A percentile compares a stretch with the other conserved stretches of the same genome.
phyloP scores from a whole-genome alignment of 2,329 filamentous ascomycete species.

The Thielaviopsis ethacetica region DNA sequence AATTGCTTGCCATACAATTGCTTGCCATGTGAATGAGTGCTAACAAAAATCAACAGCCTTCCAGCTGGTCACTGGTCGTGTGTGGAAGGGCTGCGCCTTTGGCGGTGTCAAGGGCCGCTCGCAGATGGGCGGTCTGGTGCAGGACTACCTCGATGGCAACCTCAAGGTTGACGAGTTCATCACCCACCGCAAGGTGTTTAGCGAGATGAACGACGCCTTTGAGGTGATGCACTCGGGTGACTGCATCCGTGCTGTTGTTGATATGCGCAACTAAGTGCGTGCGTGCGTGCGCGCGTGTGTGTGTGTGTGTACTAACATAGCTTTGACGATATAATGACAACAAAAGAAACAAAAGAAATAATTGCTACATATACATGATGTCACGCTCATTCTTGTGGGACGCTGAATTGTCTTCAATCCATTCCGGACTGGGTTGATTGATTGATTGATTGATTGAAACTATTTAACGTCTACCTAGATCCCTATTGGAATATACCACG shows the following conservation, averaged over 20 bases:
- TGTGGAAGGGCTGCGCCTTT: conserved; percentile 96
- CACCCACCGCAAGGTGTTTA: conserved; percentile 75
- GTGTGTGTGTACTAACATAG: not conserved
- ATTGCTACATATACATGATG: not conserved
- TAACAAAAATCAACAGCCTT: conserved; percentile 46
- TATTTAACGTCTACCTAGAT: no score
- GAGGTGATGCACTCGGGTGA: conserved; percentile 90
- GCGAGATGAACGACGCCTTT: conserved; percentile 78
- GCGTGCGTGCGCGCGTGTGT: not conserved
- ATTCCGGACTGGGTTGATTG: not conserved
- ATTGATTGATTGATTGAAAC: no score
- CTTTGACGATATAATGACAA: conserved; percentile 1
- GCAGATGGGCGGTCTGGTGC: conserved; percentile 73
- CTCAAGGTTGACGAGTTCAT: conserved; percentile 99
- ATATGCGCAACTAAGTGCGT: conserved; percentile 30
- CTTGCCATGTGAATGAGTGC: not conserved
- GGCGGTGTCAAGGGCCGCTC: conserved; percentile 95
- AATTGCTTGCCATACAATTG: no score
- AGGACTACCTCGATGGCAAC: conserved; percentile 74
- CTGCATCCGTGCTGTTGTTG: conserved; percentile 89
- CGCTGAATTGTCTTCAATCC: not conserved
- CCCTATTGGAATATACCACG: no score
- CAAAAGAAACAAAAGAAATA: not conserved
- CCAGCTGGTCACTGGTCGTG: conserved; percentile 93
- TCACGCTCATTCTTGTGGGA: not conserved